Evolutionary conservation across 805 yeast species (phyloP), one percentile per base, ranked within the genome.

Genomic region (Candida tammaniensis): DNA sequence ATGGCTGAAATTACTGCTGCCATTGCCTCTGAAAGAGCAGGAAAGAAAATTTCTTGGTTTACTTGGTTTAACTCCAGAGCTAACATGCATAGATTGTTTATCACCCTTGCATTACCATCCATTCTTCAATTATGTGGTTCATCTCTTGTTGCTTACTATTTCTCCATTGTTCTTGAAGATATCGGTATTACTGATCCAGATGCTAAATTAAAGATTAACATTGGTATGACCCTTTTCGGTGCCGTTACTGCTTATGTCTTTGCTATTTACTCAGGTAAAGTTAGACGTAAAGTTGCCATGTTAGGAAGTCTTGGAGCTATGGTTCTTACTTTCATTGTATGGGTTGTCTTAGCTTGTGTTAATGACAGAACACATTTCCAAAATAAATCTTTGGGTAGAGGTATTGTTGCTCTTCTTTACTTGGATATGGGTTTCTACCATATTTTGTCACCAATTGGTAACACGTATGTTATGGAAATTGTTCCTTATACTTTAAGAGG

Each of bases 141-240:
- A 44, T 74, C 73, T 30, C 51, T 73, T 36, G 71, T 71, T 19
- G 64, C 74, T 4, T 72, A 71, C 59, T 73, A 73, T 50, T 56
- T 73, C 43, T 55, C 62, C 36, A 59, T 64, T 45, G 80, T 76
- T 10, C 59, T 76, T 41, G 48, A 53, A 35, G 64, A 74, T 15
- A 71, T 75, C 47, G 80, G 82, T 33, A 69, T 74, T 45, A 70
- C 72, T 27, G 59, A 57, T 8, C 56, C 61, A 17, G 52, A 52
- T 33, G 52, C 55, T 31, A 74, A 74, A 51, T 60, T 74, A 35
- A 49, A 66, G 30, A 65, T 74, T 49, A 74, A 74, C 48, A 77
- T 73, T 38, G 66, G 69, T 33, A 58, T 72, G 41, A 67, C 63
- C 64, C 53, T 68, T 36, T 72, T 60, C 52, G 70, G 71, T 57